Evolutionary conservation across 768 basidiomycete genomes (phyloP), one percentile per base, ranked within the genome.

Genomic region (Suillus tomentosus): DNA sequence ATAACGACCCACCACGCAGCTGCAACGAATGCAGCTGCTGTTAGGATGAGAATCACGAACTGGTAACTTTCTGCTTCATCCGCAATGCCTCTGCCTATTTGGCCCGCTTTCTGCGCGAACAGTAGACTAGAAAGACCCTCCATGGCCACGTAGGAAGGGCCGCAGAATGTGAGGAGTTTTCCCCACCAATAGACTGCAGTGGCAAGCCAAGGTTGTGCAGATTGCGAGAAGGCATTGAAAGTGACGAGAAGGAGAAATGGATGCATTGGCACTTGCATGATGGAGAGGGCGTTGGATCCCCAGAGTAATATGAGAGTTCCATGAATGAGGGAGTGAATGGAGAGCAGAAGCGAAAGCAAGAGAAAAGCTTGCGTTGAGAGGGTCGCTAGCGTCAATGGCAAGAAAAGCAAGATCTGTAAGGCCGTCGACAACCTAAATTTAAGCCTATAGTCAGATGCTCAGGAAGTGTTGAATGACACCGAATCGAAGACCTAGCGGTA

Each of bases 1-100:
- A 82, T 79, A 48, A 92, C 90, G 69, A 95, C 92, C 91, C 91
- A 94, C 87, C 90, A 93, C 1, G 91, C 91, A 10, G 92, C 89
- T 43, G 81, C 80, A 24, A 95, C 93, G 76, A 94, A 94, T 11
- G 90, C 86, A 51, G 85, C 85, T 10, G 94, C 92, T 3, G 92
- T 85, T 39, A 84, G 85, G 68, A 95, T 87, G 40, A 95, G 82
- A 55, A 93, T 79, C 5, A 80, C 86, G 70, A 95, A 89, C 72
- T 95, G 92, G 72, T 89, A 90, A 9, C 79, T 78, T 73, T 95
- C 93, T 61, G 87, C 88, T 67, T 86, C 84, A n/a, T 77, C 84
- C 13, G 89, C 89, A 15, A 94, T 78, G 59, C 84, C 84, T 75
- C 87, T 91, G 47, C 88, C 92, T 42, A 87, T 82, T 69, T 92